Evolutionary conservation across 208 protist species (phyloP), one percentile per base, ranked within the genome.

Genomic region (Endotrypanum monterogeii): DNA sequence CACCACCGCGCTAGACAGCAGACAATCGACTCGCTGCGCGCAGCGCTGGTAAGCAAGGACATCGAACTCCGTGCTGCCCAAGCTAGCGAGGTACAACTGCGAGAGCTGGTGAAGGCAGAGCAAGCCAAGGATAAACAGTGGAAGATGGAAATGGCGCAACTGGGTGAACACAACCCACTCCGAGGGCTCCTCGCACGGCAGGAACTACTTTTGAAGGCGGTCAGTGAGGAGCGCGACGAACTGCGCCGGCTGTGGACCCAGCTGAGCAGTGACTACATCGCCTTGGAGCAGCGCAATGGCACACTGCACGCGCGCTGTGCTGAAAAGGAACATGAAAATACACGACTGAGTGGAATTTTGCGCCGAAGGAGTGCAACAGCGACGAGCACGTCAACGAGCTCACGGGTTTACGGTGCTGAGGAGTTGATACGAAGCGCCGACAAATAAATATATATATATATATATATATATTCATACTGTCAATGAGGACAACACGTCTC

Each of bases 281-380:
- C 79, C 2, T 71, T 93, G 25, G 91, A 95, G 73, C 76, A 83
- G 44, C 86, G 88, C 69, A 95, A 93, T 67, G 88, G 82, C 16
- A 67, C 83, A 48, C 73, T 95, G 79, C 91, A 95, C 74, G 88
- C 87, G 58, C 88, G 91, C 12, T 95, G 91, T 58, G 80, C 86
- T 1, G 83, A 69, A 46, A 93, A 93, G 67, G 91, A 92, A 74
- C 81, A 86, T 65, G 86, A 90, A 67, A 92, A 91, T 66, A 86
- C 86, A 62, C 77, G 83, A 62, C 79, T 94, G 14, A 78, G 70
- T 46, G 88, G 85, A 23, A 73, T 88, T 55, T 41, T 81, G 66
- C 71, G 63, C 51, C 76, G 76, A 18, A 32, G 66, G 30, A 55
- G 52, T 11, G 67, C 44, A 63, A 23, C 46, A 2, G 8, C 52